Evolutionary conservation across 1,284 basidiomycete genomes (phyloP).

Genomic region (Cryptococcus sp.): DNA sequence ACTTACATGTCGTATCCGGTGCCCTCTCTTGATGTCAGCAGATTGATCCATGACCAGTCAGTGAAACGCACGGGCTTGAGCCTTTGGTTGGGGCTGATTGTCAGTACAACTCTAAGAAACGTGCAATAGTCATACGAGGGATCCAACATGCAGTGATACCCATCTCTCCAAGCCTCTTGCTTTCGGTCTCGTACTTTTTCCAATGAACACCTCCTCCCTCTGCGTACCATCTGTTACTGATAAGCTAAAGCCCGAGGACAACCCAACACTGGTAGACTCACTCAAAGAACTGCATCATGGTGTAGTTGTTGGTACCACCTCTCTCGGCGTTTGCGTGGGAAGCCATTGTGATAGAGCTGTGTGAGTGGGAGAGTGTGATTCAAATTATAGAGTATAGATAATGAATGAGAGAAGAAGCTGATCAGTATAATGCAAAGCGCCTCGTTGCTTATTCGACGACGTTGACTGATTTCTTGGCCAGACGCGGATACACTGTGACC

Average conservation of each 20-base stretch:
- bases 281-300: conserved; percentile 48
- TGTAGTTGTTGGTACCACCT: conserved; percentile 29
- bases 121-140: conserved; percentile 43
- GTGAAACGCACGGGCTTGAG: conserved; percentile 25
- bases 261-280: conserved; percentile 6
- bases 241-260: background rate
- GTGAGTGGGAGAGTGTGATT: too few species aligned
- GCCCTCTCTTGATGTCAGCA: conserved; percentile 22
- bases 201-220: conserved; percentile 52
- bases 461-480: too few species aligned
- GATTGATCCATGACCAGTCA: conserved; percentile 1
- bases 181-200: conserved; percentile 69
- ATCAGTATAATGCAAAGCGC: background rate
- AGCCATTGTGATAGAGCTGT: conserved; percentile 9
- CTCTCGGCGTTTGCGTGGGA: conserved; percentile 19
- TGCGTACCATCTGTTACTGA: conserved; percentile 35
- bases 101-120: conserved; percentile 1
- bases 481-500: too few species aligned
- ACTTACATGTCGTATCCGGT: conserved; percentile 47
- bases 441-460: too few species aligned
- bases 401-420: too few species aligned
- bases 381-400: too few species aligned
- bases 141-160: conserved; percentile 78
- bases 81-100: conserved; percentile 42
- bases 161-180: conserved; percentile 64